Evolutionary conservation across 1,284 basidiomycete genomes (phyloP).

Genomic region (Melanopsichium pennsylvanicum): DNA sequence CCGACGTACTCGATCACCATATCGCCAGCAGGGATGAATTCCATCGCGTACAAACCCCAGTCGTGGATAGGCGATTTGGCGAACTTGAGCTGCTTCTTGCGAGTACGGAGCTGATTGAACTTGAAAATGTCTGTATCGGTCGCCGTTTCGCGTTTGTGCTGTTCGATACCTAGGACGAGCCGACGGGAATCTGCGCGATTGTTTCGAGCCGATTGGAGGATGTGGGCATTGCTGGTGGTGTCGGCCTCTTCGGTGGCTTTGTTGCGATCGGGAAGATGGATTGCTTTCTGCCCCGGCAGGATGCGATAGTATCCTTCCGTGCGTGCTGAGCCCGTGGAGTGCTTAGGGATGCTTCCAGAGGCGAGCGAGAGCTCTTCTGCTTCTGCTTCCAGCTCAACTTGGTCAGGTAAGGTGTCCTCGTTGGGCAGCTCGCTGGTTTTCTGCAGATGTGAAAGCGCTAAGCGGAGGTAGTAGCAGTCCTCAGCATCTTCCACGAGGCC

Average conservation of each 20-base stretch:
- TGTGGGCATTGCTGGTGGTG: constrained; percentile 59
- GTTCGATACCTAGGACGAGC: constrained; percentile 90
- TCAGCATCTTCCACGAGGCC: constrained; percentile 85
- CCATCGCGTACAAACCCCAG: constrained; percentile 78
- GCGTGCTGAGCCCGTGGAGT: constrained; percentile 81
- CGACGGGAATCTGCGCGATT: constrained; percentile 94
- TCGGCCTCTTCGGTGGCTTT: constrained; percentile 68
- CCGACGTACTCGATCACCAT: constrained; percentile 99
- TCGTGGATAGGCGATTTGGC: constrained; percentile 96
- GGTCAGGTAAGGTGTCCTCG: constrained; percentile 21
- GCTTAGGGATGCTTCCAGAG: constrained; percentile 61
- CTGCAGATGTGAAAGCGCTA: constrained; percentile 70
- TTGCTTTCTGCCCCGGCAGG: constrained; percentile 86
- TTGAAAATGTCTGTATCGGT: constrained; percentile 76
- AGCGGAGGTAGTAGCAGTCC: constrained; percentile 83
- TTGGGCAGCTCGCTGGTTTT: constrained; percentile 43
- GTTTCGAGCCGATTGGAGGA: constrained; percentile 81
- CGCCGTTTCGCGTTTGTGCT: constrained; percentile 76
- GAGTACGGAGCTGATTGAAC: constrained; percentile 96
- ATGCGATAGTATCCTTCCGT: constrained; percentile 96
- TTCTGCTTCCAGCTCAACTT: constrained; percentile 35
- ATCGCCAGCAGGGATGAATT: constrained; percentile 85
- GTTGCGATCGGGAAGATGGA: constrained; percentile 76
- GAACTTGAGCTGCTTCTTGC: constrained; percentile 97
- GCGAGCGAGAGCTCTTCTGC: constrained; percentile 58